Evolutionary conservation across 2,329 filamentous ascomycete genomes (phyloP).

Genomic region (Trichoderma sp.): DNA sequence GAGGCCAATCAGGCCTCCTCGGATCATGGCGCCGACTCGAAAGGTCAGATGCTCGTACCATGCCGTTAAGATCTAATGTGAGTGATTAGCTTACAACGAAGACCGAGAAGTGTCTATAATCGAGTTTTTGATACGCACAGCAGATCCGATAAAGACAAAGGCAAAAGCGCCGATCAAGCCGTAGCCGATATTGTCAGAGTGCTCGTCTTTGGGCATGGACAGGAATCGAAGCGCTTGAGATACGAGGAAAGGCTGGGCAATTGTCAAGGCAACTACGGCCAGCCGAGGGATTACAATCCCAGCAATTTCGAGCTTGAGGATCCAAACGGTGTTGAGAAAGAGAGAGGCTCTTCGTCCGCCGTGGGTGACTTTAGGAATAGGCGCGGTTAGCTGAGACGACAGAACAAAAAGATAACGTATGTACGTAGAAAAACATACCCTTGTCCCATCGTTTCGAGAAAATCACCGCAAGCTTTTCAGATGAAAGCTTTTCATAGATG

Average conservation of each 20-base stretch:
- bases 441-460: conserved; percentile 36
- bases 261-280: conserved; percentile 37
- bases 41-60: conserved; percentile 43
- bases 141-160: conserved; percentile 40
- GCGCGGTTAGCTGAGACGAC: not conserved
- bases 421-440: conserved; percentile 25
- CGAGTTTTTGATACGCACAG: conserved; percentile 33
- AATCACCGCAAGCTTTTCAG: conserved; percentile 35
- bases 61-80: conserved; percentile 36
- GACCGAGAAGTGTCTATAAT: too few relatives aligned
- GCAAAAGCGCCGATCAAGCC: conserved; percentile 41
- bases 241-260: conserved; percentile 41
- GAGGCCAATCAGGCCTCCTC: conserved; percentile 39
- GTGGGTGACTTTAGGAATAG: conserved; percentile 22
- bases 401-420: accelerated
- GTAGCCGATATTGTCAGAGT: conserved; percentile 38
- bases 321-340: conserved; percentile 35
- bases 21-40: conserved; percentile 38
- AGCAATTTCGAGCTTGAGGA: conserved; percentile 40
- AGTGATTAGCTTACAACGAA: not conserved
- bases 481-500: conserved; percentile 40
- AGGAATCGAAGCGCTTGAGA: conserved; percentile 38
- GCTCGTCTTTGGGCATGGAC: conserved; percentile 34
- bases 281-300: conserved; percentile 37
- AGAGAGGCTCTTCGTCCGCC: conserved; percentile 35